These are phyloP conservation scores for Breviolum minutum DNA, from an alignment of 73 alveolate species.

Conservation along the genomic window DNA sequence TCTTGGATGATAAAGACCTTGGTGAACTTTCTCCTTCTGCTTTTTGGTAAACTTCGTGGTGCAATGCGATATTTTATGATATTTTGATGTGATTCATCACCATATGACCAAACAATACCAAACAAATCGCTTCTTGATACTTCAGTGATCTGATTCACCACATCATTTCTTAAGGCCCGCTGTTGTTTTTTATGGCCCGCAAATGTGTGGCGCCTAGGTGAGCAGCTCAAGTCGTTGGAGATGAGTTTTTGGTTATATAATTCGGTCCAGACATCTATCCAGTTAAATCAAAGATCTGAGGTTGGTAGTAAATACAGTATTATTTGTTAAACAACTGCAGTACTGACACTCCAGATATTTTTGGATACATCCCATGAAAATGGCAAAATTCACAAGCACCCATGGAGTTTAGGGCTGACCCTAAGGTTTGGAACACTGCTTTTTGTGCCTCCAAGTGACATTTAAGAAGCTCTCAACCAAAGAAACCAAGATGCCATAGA, in stretches of 20 bases:
- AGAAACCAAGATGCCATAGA: slow-evolving; percentile 49
- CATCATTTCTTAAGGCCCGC: no score
- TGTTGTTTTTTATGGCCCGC: no score
- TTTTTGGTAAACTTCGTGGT: no score
- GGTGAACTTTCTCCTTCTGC: no score
- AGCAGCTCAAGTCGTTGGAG: no score
- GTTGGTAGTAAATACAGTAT: no score
- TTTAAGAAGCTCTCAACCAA: slow-evolving; percentile 64
- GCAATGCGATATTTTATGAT: neutral
- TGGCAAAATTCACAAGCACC: neutral
- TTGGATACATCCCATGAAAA: neutral
- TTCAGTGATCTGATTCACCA: no score
- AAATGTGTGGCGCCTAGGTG: no score
- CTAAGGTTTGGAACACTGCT: neutral
- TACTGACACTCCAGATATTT: no score
- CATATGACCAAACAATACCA: neutral
- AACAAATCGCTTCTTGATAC: neutral
- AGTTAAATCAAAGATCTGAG: no score
- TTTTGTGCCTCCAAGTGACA: neutral
- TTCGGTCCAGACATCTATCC: no score
- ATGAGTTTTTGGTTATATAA: neutral
- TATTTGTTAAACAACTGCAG: neutral
- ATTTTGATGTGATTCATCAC: neutral
- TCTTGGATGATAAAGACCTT: slow-evolving; percentile 81
- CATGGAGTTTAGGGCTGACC: neutral